These are phyloP conservation scores for Exophiala sp. DNA, from an alignment of 2,329 filamentous ascomycete species.

Conservation along the genomic window DNA sequence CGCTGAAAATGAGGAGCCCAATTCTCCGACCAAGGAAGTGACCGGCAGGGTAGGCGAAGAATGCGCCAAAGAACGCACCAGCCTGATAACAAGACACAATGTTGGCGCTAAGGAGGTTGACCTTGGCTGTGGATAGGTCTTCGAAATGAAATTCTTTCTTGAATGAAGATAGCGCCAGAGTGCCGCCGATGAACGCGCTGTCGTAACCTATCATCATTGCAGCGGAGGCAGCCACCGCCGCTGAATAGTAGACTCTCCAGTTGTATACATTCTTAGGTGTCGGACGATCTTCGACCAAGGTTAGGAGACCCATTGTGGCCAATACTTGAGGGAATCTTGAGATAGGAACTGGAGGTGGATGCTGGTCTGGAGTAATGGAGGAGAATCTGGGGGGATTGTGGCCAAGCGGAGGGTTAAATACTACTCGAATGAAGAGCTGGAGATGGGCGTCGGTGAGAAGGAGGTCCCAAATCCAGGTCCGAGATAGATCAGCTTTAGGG, in stretches of 20 bases:
- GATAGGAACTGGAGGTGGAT: no score
- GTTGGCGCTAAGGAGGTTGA: slow-evolving; percentile 65
- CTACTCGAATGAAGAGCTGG: neutral
- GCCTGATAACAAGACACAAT: slow-evolving; percentile 81
- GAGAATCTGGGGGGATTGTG: neutral
- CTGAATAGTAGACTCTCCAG: slow-evolving; percentile 56
- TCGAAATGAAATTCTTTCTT: slow-evolving; percentile 63
- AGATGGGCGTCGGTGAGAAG: neutral
- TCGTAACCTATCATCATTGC: slow-evolving; percentile 63
- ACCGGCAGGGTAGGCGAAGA: slow-evolving; percentile 63
- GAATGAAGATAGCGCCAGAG: slow-evolving; percentile 68
- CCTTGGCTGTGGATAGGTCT: slow-evolving; percentile 44
- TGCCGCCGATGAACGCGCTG: slow-evolving; percentile 75
- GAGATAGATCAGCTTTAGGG: neutral
- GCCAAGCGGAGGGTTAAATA: neutral
- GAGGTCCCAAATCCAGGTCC: neutral
- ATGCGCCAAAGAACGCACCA: slow-evolving; percentile 77
- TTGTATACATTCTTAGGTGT: slow-evolving; percentile 59
- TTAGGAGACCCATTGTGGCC: slow-evolving; percentile 39
- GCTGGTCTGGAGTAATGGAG: neutral
- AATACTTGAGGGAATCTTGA: no score
- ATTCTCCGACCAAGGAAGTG: slow-evolving; percentile 66
- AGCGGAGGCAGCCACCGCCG: slow-evolving; percentile 54
- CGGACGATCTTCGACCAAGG: slow-evolving; percentile 46
- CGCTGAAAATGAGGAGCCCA: slow-evolving; percentile 59